These are phyloP conservation scores for Neurospora sp. DNA, from an alignment of 495 filamentous ascomycete genomes.

Conservation along the genomic window DNA sequence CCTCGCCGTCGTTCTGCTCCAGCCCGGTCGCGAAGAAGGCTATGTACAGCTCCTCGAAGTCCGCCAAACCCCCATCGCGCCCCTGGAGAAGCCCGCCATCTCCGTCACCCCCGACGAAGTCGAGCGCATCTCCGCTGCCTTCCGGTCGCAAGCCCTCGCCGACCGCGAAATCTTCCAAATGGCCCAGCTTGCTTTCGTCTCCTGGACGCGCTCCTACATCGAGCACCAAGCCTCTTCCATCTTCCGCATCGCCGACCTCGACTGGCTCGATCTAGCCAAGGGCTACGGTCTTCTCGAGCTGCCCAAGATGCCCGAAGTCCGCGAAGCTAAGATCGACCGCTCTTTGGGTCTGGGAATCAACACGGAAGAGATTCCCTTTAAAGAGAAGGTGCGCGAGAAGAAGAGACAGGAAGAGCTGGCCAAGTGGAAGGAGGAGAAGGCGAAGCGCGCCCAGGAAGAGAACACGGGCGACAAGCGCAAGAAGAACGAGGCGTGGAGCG, in stretches of 20 bases:
- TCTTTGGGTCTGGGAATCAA: slow-evolving; percentile 84
- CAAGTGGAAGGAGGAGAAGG: slow-evolving; percentile 20
- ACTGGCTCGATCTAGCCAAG: slow-evolving; percentile 72
- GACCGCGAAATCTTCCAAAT: slow-evolving; percentile 86
- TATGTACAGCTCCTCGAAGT: slow-evolving; percentile 82
- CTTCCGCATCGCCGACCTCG: slow-evolving; percentile 71
- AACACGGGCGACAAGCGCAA: slow-evolving; percentile 35
- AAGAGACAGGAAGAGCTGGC: slow-evolving; percentile 44
- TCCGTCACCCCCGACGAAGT: slow-evolving; percentile 48
- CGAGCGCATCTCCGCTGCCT: slow-evolving; percentile 35
- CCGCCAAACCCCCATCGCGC: slow-evolving; percentile 76
- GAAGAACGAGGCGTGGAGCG: slow-evolving; percentile 68
- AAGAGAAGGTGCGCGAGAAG: slow-evolving; percentile 69
- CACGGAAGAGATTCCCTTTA: slow-evolving; percentile 53
- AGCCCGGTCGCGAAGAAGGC: slow-evolving; percentile 74
- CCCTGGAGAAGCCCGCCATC: slow-evolving; percentile 41
- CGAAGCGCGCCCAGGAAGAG: slow-evolving; percentile 12
- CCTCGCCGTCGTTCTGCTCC: slow-evolving; percentile 74
- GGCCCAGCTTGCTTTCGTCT: slow-evolving; percentile 82
- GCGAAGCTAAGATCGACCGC: slow-evolving; percentile 54
- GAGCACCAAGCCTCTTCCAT: slow-evolving; percentile 88
- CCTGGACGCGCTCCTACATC: slow-evolving; percentile 81
- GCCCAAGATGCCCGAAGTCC: slow-evolving; percentile 91
- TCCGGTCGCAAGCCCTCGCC: slow-evolving; percentile 50
- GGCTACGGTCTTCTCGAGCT: slow-evolving; percentile 74